These are phyloP conservation scores for Metrosideros polymorpha DNA, from an alignment of 441 rosid species.

Conservation along the genomic window DNA sequence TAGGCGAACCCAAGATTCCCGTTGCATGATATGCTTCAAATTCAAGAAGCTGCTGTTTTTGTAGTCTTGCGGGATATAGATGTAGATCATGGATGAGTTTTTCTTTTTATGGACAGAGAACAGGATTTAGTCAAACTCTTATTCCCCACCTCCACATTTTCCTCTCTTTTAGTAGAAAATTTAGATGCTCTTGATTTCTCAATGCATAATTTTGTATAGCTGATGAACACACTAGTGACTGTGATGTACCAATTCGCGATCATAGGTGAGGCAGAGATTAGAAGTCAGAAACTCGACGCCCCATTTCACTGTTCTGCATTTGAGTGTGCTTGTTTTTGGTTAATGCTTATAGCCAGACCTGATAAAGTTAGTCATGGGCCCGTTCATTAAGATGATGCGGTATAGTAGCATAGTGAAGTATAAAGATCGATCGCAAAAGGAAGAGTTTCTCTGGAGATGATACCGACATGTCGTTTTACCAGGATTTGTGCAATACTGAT, in stretches of 20 bases:
- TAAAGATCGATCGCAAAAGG: neutral
- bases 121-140: neutral
- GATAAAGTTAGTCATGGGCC: neutral
- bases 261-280: neutral
- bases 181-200: neutral
- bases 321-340: neutral
- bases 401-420: neutral
- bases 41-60: neutral
- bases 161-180: neutral
- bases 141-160: neutral
- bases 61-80: neutral
- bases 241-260: neutral
- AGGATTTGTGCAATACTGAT: neutral
- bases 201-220: neutral
- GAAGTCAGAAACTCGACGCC: neutral
- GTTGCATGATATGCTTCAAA: constrained; percentile 29
- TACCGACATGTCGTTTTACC: neutral
- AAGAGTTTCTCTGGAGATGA: neutral
- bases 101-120: neutral
- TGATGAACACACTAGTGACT: neutral
- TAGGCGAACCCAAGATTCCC: constrained; percentile 76
- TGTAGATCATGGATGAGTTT: neutral
- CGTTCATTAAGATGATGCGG: neutral
- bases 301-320: neutral
- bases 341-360: neutral